These are phyloP conservation scores for Baudoinia panamericana DNA, from an alignment of 495 filamentous ascomycete genomes.

Conservation along the genomic window DNA sequence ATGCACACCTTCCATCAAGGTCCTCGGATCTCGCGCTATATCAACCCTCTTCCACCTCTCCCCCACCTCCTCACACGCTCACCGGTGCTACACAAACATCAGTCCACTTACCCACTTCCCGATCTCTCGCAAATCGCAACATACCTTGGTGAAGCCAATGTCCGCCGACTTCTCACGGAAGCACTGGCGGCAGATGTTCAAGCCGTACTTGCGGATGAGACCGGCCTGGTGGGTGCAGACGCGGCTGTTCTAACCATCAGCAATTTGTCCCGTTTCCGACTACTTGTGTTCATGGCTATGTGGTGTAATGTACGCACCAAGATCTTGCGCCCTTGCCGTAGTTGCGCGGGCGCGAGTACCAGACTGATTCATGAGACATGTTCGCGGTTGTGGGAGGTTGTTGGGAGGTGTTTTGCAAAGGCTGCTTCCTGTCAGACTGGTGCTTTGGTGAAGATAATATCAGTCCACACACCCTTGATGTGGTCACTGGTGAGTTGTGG, in stretches of 20 bases:
- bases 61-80: background rate
- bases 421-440: too few species aligned
- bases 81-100: background rate
- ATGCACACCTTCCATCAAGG: too few species aligned
- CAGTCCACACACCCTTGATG: background rate
- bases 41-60: too few species aligned
- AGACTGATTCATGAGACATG: conserved; percentile 99
- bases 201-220: conserved; percentile 97
- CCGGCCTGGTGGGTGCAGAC: conserved; percentile 90
- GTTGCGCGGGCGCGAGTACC: conserved; percentile 92
- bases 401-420: conserved; percentile 3
- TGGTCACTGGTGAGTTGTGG: background rate
- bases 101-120: background rate
- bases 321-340: conserved; percentile 89
- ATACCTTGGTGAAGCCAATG: conserved; percentile 97
- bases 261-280: background rate
- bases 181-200: conserved; percentile 99
- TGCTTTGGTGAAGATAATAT: too few species aligned
- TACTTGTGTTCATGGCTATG: background rate
- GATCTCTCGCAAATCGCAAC: too few species aligned
- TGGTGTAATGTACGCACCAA: conserved; percentile 54
- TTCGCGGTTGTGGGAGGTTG: conserved; percentile 8
- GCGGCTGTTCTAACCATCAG: conserved; percentile 42
- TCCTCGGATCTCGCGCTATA: too few species aligned
- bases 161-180: conserved; percentile 93